Base-by-base conservation (phyloP, 129 eudicot species). In the Dittrichia graveolens region DNA sequence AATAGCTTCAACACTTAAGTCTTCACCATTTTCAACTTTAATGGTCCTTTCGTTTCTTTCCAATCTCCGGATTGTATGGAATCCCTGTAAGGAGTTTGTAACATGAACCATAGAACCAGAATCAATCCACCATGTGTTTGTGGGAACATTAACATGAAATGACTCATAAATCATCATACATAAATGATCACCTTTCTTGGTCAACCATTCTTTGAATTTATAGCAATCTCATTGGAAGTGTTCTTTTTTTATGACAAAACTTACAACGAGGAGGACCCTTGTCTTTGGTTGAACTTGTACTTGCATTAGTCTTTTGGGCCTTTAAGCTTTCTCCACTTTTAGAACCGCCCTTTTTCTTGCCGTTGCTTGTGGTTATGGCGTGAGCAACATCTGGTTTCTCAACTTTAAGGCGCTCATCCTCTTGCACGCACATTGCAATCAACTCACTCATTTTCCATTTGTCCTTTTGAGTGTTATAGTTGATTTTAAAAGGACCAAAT, bases 401-500 rank as follows among this genome's bases (percentile, higher is more conserved):
- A n/a, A 63, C 24, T 8, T 53, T 14, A 15, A 16, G 59, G 2
- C 12, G 11, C 8, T 15, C 35, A 5, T 53, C 9, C 34, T 53
- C 35, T 5, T 14, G 24, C 4, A 53, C n/a, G n/a, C 59, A 48
- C 54, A 48, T 2, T 8, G n/a, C 66, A 24, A 24, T 40, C n/a
- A n/a, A n/a, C n/a, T n/a, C n/a, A n/a, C n/a, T n/a, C n/a, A n/a
- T n/a, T n/a, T n/a, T n/a, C n/a, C n/a, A n/a, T 63, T 63, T 63
- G 6, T 63, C 49, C 47, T 38, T 63, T 16, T 63, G 47, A 7
- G 45, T 40, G 4, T 63, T 63, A 37, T 38, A 63, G 40, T 63
- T 63, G 47, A 38, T 63, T 14, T 63, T 63, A 13, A 63, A 63
- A 7, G 69, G 47, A 63, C 69, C 47, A 63, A 63, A 53, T 15